These are phyloP conservation scores for Penicillium parvum DNA, from an alignment of 495 filamentous ascomycete genomes.

Conservation along the genomic window DNA sequence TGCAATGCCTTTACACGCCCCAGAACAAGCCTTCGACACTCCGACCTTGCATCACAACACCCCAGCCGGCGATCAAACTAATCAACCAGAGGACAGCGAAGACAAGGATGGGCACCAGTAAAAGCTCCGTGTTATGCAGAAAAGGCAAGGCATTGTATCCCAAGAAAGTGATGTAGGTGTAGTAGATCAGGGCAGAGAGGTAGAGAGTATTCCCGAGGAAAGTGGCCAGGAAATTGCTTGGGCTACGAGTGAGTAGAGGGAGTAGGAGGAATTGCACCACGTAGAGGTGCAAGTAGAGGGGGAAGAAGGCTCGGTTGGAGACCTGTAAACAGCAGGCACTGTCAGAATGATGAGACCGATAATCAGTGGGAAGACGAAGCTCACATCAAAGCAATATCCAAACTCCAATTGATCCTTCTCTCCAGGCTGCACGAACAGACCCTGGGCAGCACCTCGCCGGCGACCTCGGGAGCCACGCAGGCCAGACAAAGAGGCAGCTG, in stretches of 20 bases:
- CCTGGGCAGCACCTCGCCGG: constrained; percentile 48
- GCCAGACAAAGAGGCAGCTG: constrained; percentile 37
- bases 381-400: constrained; percentile 75
- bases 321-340: constrained; percentile 44
- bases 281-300: constrained; percentile 68
- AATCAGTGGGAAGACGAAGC: constrained; percentile 11
- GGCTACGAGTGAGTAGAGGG: constrained; percentile 48
- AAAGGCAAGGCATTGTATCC: constrained; percentile 75
- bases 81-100: constrained; percentile 60
- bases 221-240: constrained; percentile 51
- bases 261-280: constrained; percentile 69
- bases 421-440: constrained; percentile 53
- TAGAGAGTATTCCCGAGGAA: constrained; percentile 71
- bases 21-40: constrained; percentile 44
- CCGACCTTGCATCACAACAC: constrained; percentile 41
- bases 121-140: constrained; percentile 66
- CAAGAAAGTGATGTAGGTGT: constrained; percentile 68
- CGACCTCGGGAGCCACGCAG: constrained; percentile 43
- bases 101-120: constrained; percentile 59
- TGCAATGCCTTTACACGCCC: constrained; percentile 34
- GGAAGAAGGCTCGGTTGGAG: constrained; percentile 69
- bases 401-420: constrained; percentile 62
- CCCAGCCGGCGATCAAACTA: constrained; percentile 51
- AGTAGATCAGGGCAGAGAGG: constrained; percentile 64
- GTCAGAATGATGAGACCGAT: not conserved